These are phyloP conservation scores for Lablab purpureus DNA, from an alignment of 306 rosid species.

Conservation along the genomic window DNA sequence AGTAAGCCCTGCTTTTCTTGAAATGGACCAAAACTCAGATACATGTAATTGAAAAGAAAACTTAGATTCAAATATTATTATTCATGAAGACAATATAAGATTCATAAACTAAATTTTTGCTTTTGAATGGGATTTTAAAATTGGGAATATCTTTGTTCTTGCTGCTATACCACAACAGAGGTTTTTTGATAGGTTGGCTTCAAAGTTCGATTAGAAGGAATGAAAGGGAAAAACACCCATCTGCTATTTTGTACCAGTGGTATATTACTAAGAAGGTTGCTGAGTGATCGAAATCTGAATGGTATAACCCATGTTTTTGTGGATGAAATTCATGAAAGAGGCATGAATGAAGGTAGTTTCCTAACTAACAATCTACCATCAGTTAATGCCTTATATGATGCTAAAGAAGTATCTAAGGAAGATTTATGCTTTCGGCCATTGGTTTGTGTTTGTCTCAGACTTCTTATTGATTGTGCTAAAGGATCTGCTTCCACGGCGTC, in stretches of 20 bases:
- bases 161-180: conserved; percentile 78
- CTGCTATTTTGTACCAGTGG: conserved; percentile 98
- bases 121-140: conserved; percentile 50
- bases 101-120: conserved; percentile 32
- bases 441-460: conserved; percentile 66
- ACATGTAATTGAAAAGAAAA: conserved; percentile 28
- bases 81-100: conserved; percentile 42
- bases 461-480: conserved; percentile 95
- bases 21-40: conserved; percentile 36
- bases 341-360: conserved; percentile 94
- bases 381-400: conserved; percentile 28
- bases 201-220: conserved; percentile 97
- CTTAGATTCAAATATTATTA: conserved; percentile 25
- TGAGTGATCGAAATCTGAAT: conserved; percentile 88
- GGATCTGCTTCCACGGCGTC: conserved; percentile 94
- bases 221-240: conserved; percentile 91
- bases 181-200: conserved; percentile 94
- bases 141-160: conserved; percentile 60
- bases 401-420: conserved; percentile 36
- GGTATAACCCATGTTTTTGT: conserved; percentile 97
- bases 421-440: conserved; percentile 46
- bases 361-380: conserved; percentile 9
- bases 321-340: conserved; percentile 98
- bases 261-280: conserved; percentile 90
- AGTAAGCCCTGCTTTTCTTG: conserved; percentile 59